Base-by-base conservation (phyloP, 805 yeast genomes). In the Candida rishiriensis region DNA sequence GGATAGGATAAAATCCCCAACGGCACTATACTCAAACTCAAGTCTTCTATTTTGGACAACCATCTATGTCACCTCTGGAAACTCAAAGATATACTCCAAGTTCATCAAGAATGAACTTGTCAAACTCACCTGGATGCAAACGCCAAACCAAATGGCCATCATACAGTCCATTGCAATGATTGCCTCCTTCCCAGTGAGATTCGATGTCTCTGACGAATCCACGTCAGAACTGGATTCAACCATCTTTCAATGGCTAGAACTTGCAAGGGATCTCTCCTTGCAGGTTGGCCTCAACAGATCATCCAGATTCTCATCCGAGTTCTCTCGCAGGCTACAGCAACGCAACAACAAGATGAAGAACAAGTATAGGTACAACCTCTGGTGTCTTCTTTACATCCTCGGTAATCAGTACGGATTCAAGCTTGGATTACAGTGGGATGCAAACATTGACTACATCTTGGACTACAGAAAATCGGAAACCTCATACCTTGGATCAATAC, bases 31-130 rank as follows among this genome's bases (percentile, higher is more conserved):
- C 39, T 26, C 34, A 18, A 41, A 49, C 17, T 55, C 60, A 10
- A 48, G 51, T n/a, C 40, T 61, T 8, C 48, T 62, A n/a, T 64
- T 63, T 48, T 64, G 68, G 68, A 49, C 66, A 30, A 53, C 61
- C 12, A 51, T 60, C 12, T 60, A 46, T 36, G 43, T 59, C 3
- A 47, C 55, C 5, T 38, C 56, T 11, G 33, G 38, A 21, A 52
- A 59, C 28, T 35, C 43, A 1, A 30, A 39, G 2, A 52, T 61
- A 15, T 53, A 43, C 37, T 15, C 43, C 1, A 39, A 49, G 6
- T 51, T 48, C 37, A 34, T 60, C 8, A 40, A 55, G 10, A 34
- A 40, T 29, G 51, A 54, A 36, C 42, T 60, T 13, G 41, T 53
- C 16, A 16, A 41, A 38, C 31, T 39, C n/a, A 29, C 47, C 8